These are phyloP conservation scores for Citrullus colocynthis DNA, from an alignment of 306 rosid species.

Conservation along the genomic window DNA sequence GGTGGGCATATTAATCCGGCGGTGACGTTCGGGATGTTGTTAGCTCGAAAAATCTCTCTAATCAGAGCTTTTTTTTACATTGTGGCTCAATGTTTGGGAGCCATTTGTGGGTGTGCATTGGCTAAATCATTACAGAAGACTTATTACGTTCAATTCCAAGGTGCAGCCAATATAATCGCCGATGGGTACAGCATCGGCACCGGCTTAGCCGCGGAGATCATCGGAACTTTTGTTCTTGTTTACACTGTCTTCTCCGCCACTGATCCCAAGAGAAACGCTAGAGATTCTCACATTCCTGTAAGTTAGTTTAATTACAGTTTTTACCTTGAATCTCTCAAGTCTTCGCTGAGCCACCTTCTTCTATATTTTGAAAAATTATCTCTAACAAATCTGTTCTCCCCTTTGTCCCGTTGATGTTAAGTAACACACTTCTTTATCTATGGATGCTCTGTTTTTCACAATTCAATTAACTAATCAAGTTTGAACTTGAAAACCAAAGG, in stretches of 20 bases:
- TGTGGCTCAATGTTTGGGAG: slow-evolving; percentile 20
- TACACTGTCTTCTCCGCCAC: slow-evolving; percentile 22
- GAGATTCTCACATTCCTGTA: slow-evolving; percentile 22
- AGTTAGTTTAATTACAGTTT: neutral
- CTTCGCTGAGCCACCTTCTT: too few species aligned
- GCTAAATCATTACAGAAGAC: slow-evolving; percentile 7
- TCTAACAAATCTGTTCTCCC: too few species aligned
- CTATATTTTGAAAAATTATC: too few species aligned
- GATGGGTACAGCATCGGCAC: slow-evolving; percentile 12
- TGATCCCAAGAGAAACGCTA: slow-evolving; percentile 20
- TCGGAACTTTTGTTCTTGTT: slow-evolving; percentile 21
- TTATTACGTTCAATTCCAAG: neutral
- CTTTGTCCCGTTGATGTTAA: too few species aligned
- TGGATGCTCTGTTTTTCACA: neutral
- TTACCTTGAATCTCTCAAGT: too few species aligned
- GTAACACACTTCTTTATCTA: too few species aligned
- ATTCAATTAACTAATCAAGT: neutral
- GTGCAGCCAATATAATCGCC: slow-evolving; percentile 10
- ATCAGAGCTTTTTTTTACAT: slow-evolving; percentile 13
- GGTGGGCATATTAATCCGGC: slow-evolving; percentile 26
- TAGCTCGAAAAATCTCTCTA: slow-evolving; percentile 14
- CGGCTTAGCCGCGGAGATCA: slow-evolving; percentile 20
- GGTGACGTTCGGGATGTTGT: slow-evolving; percentile 17
- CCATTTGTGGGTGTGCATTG: slow-evolving; percentile 19
- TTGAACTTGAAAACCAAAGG: neutral